These are phyloP conservation scores for Erysimum cheiranthoides DNA, from an alignment of 345 rosid species.

Conservation along the genomic window DNA sequence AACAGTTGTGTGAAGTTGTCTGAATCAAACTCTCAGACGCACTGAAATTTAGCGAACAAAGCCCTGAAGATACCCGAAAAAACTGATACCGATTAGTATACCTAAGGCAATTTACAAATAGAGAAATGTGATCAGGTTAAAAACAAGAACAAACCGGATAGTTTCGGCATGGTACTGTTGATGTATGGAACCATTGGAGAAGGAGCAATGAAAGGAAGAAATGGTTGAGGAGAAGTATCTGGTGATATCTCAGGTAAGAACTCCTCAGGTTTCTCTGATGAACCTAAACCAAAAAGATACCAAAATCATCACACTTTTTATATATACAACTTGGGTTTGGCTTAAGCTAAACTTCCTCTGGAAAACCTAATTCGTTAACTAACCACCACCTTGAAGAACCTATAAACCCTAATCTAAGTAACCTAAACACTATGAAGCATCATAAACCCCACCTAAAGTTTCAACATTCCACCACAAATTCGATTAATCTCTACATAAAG, in stretches of 20 bases:
- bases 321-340: not conserved
- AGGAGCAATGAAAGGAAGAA: conserved; percentile 90
- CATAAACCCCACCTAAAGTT: conserved; percentile 1
- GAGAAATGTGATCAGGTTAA: conserved; percentile 1
- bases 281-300: conserved; percentile 55
- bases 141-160: conserved; percentile 67
- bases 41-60: conserved; percentile 74
- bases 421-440: conserved; percentile 14
- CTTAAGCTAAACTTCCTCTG: not conserved
- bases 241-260: conserved; percentile 77
- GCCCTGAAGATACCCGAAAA: conserved; percentile 53
- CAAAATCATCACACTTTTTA: conserved; percentile 1
- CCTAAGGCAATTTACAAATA: conserved; percentile 7
- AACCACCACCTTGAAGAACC: not conserved
- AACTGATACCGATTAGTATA: not conserved
- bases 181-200: conserved; percentile 83
- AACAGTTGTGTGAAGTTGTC: conserved; percentile 83
- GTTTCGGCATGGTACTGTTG: conserved; percentile 69
- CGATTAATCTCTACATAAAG: conserved; percentile 2
- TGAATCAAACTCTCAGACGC: conserved; percentile 73
- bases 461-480: conserved; percentile 4
- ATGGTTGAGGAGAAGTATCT: conserved; percentile 75
- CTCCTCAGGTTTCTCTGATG: conserved; percentile 46
- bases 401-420: conserved; percentile 31
- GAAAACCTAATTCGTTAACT: conserved; percentile 1